These are phyloP conservation scores for Porpolomopsis calyptriformis DNA, from an alignment of 768 basidiomycete species.

Conservation along the genomic window DNA sequence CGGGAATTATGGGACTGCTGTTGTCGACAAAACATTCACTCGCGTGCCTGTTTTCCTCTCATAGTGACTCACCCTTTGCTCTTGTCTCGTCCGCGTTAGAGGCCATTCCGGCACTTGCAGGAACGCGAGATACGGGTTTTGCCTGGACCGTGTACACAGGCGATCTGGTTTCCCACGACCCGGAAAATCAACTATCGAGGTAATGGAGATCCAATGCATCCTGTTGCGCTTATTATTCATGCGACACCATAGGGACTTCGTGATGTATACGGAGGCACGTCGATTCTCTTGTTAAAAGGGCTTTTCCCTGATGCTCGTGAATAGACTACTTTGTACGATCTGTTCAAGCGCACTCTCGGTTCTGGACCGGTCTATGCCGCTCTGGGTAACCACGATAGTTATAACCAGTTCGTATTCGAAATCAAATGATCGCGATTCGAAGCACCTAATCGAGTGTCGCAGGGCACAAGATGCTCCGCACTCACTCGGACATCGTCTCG, in stretches of 20 bases:
- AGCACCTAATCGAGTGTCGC: conserved; percentile 2
- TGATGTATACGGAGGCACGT: conserved; percentile 51
- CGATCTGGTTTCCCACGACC: conserved; percentile 65
- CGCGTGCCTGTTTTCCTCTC: conserved; percentile 4
- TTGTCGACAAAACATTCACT: background rate
- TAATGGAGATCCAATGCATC: conserved; percentile 17
- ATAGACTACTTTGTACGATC: conserved; percentile 54
- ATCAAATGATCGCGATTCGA: background rate
- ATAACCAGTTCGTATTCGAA: conserved; percentile 41
- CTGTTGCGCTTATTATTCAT: background rate
- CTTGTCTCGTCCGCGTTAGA: conserved; percentile 50
- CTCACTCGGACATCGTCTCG: conserved; percentile 42
- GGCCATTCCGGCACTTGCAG: conserved; percentile 57
- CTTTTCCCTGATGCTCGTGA: background rate
- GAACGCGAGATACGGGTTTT: conserved; percentile 50
- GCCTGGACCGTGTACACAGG: conserved; percentile 62
- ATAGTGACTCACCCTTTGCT: conserved; percentile 53
- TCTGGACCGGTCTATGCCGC: conserved; percentile 66
- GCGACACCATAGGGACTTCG: conserved; percentile 34
- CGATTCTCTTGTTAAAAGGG: background rate
- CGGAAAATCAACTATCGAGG: conserved; percentile 53
- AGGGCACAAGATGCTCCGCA: conserved; percentile 55
- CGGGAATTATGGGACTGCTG: background rate
- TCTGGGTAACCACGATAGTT: conserved; percentile 70
- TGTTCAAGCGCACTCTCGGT: conserved; percentile 52